Conservation (phyloP, 306 rosid genomes). For the Adenanthera pavonina region DNA sequence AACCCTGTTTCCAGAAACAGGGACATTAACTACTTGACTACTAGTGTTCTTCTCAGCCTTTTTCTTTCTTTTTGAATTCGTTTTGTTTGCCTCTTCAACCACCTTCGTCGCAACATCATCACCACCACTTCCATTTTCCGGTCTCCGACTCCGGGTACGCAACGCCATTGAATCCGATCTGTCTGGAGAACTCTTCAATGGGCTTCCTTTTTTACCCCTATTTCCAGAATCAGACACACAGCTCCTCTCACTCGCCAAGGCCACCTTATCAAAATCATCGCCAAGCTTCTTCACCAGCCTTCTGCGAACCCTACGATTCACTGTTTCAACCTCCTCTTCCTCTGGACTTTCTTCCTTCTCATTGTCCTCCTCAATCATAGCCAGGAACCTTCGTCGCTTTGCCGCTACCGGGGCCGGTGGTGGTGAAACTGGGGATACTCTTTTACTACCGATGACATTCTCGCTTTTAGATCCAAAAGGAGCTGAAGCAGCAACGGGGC, state of each 20-base stretch:
- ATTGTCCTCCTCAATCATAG: conserved; percentile 47
- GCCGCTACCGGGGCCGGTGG: conserved; percentile 70
- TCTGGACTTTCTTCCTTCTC: conserved; percentile 20
- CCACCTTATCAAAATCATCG: conserved; percentile 84
- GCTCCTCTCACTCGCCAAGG: conserved; percentile 43
- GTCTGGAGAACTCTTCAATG: not conserved
- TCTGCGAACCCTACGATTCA: conserved; percentile 32
- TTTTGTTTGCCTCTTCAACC: conserved; percentile 38
- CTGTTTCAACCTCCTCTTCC: not conserved
- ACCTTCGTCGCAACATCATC: conserved; percentile 47
- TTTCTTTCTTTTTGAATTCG: conserved; percentile 39
- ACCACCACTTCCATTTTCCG: conserved; percentile 24
- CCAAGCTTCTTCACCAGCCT: conserved; percentile 81
- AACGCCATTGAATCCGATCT: conserved; percentile 26
- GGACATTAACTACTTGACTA: conserved; percentile 8
- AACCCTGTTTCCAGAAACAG: conserved; percentile 38
- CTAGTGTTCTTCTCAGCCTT: conserved; percentile 26
- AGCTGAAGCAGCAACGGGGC: not conserved
- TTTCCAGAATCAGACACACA: conserved; percentile 2
- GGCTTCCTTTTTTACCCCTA: not conserved
- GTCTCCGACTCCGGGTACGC: conserved; percentile 42
- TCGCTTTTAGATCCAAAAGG: not conserved
- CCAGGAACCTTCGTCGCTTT: conserved; percentile 57
- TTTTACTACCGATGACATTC: not conserved
- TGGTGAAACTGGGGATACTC: conserved; percentile 43